Conservation (phyloP, 2,329 filamentous ascomycete genomes). For the Monilinia laxa region DNA sequence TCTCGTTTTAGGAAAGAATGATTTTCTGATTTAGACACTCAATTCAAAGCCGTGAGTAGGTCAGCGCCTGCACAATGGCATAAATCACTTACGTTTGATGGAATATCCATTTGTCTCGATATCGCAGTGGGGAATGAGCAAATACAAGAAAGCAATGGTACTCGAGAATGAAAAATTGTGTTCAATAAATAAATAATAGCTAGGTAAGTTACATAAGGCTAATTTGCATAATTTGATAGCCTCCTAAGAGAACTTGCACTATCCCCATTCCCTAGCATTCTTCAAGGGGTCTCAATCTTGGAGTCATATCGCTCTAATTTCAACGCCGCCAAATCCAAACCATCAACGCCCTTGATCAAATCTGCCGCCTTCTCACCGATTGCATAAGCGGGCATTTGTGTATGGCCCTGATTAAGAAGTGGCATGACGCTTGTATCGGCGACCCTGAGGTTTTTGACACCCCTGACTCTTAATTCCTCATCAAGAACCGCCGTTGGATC, state of each 20-base stretch:
- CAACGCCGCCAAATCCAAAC: conserved; percentile 1
- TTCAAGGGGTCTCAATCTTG: not conserved
- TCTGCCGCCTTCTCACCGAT: conserved; percentile 56
- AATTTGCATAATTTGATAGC: not conserved
- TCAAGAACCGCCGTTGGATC: conserved; percentile 46
- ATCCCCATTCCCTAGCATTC: too few relatives aligned
- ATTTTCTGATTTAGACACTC: not conserved
- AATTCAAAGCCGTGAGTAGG: not conserved
- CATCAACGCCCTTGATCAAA: conserved; percentile 47
- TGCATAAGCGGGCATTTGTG: conserved; percentile 58
- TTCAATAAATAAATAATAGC: not conserved
- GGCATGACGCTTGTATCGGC: conserved; percentile 38
- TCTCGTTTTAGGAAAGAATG: not conserved
- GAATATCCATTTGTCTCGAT: too few relatives aligned
- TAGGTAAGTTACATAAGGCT: not conserved
- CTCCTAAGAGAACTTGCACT: not conserved
- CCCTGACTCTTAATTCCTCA: conserved; percentile 31
- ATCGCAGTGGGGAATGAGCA: not conserved
- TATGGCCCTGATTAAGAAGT: conserved; percentile 50
- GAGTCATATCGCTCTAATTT: conserved; percentile 6
- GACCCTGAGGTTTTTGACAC: conserved; percentile 35
- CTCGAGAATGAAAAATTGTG: not conserved
- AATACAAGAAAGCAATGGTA: not conserved
- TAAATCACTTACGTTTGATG: not conserved
- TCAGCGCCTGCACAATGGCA: too few relatives aligned